Evolutionary conservation across 345 rosid species (phyloP).

Genomic region (Eucalyptus marginata): DNA sequence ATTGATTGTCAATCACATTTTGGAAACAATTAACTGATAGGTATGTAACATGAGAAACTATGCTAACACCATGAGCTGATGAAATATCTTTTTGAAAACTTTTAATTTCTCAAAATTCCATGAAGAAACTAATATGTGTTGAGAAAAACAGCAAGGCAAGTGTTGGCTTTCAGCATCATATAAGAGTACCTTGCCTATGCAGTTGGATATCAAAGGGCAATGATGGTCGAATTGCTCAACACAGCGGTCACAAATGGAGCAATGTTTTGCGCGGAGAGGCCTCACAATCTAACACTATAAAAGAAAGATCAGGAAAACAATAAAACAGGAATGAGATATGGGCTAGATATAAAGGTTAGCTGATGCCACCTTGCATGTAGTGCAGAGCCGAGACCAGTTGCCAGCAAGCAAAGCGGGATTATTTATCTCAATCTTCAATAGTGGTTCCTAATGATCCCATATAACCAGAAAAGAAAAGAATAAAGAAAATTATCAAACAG

Average conservation of each 20-base stretch:
- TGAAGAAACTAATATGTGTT: not conserved
- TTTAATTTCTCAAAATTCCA: not conserved
- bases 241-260: conserved; percentile 88
- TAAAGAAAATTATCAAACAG: not conserved
- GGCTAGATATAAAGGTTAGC: not conserved
- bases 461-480: not conserved
- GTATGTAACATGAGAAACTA: not conserved
- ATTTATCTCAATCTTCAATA: conserved; percentile 80
- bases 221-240: conserved; percentile 99
- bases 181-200: conserved; percentile 83
- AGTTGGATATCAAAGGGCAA: conserved; percentile 98
- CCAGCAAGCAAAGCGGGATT: conserved; percentile 88
- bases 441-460: conserved; percentile 48
- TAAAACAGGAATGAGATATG: not conserved
- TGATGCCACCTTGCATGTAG: conserved; percentile 85
- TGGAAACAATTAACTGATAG: not conserved
- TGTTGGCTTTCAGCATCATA: not conserved
- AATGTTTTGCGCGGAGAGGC: conserved; percentile 97
- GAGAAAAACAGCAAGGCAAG: not conserved
- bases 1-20: not conserved
- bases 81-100: not conserved
- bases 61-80: not conserved
- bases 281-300: conserved; percentile 56
- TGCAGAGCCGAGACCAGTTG: conserved; percentile 95
- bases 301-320: not conserved